A percentile compares a stretch with the other conserved stretches of the same genome.
These are phyloP conservation scores for Sporothrix brasiliensis DNA, from an alignment of 2,329 filamentous ascomycete species.

Conservation along the genomic window DNA sequence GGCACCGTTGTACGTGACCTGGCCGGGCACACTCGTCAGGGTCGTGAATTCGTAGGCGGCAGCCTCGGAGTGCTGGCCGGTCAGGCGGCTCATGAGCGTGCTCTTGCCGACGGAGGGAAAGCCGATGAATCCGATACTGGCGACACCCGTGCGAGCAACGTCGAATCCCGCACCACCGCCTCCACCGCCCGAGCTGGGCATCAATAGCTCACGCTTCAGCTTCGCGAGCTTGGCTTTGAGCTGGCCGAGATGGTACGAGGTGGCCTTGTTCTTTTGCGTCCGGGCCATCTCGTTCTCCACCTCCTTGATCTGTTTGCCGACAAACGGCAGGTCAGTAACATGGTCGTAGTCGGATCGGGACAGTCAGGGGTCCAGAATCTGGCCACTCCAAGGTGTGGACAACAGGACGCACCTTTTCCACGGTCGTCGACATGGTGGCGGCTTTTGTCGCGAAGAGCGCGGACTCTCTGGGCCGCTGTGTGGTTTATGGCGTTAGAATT, in stretches of 20 bases:
- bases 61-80: conserved; percentile 94
- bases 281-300: conserved; percentile 97
- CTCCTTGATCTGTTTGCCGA: conserved; percentile 76
- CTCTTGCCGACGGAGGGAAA: conserved; percentile 98
- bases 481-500: background rate
- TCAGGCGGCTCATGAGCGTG: conserved; percentile 92
- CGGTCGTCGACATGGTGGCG: conserved; percentile 87
- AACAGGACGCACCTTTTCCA: conserved; percentile 73
- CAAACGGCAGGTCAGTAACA: conserved; percentile 29
- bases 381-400: no score
- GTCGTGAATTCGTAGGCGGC: conserved; percentile 99
- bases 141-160: conserved; percentile 95
- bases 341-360: background rate
- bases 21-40: conserved; percentile 92
- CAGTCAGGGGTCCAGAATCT: background rate
- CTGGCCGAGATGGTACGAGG: conserved; percentile 90
- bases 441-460: conserved; percentile 25
- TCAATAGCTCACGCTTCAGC: conserved; percentile 92
- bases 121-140: conserved; percentile 95
- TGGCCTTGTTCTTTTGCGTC: conserved; percentile 97
- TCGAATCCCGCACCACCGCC: conserved; percentile 92
- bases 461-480: background rate
- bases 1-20: conserved; percentile 94
- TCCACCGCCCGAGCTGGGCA: conserved; percentile 75
- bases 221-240: conserved; percentile 98